Conservation (phyloP, 2,329 filamentous ascomycete genomes). For the Fusarium floridanum region DNA sequence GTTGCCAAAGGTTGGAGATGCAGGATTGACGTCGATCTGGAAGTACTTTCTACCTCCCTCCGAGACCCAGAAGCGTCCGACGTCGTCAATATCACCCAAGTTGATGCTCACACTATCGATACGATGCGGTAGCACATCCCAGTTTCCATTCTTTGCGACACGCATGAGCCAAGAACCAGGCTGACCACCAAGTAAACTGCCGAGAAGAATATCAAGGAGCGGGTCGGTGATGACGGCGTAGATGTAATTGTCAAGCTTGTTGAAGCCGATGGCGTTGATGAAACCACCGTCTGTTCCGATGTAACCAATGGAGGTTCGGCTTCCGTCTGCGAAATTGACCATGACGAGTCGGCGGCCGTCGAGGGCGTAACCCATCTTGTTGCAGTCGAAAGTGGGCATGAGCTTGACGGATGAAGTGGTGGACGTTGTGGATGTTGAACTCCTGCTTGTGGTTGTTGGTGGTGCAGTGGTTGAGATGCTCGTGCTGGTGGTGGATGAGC, state of each 20-base stretch:
- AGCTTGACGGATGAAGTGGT: slow-evolving; percentile 6
- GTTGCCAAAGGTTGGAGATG: slow-evolving; percentile 3
- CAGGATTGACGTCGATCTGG: slow-evolving; percentile 18
- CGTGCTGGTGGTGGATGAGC: background rate
- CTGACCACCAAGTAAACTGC: background rate
- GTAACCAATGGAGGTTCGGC: background rate
- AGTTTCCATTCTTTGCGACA: slow-evolving; percentile 23
- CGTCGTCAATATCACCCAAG: slow-evolving; percentile 33
- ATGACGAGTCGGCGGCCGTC: slow-evolving; percentile 7
- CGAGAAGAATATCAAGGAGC: background rate
- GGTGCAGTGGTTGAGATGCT: background rate
- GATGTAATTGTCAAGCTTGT: slow-evolving; percentile 38
- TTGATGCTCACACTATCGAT: slow-evolving; percentile 5
- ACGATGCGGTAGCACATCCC: background rate
- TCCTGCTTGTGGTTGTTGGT: background rate
- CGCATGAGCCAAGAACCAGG: slow-evolving; percentile 22
- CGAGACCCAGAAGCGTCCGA: slow-evolving; percentile 24
- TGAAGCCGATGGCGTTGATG: slow-evolving; percentile 40
- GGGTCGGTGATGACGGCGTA: slow-evolving; percentile 25
- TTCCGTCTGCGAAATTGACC: slow-evolving; percentile 21
- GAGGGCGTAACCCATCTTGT: slow-evolving; percentile 27
- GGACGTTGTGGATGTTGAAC: background rate
- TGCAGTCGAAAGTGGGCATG: slow-evolving; percentile 31
- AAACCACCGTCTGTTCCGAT: slow-evolving; percentile 12
- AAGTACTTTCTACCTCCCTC: slow-evolving; percentile 25